Base-by-base conservation (phyloP, 1,284 basidiomycete species). In the Cerioporus squamosus region DNA sequence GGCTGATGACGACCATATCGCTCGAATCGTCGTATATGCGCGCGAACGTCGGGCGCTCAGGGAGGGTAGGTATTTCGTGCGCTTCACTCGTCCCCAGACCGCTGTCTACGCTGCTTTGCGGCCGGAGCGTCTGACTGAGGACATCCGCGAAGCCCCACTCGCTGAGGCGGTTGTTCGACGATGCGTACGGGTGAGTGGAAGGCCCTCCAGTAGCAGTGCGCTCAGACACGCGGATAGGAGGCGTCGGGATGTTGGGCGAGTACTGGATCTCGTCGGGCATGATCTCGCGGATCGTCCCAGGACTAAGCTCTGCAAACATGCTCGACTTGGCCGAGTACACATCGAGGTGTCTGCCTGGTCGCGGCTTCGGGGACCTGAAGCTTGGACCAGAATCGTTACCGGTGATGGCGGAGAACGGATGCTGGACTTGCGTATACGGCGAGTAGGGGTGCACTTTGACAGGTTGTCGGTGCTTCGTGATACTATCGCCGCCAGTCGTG, bases 301-400 rank as follows among this genome's bases (percentile, higher is more conserved):
- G 65, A 73, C 77, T 55, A 72, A 82, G 69, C 62, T 81, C 80
- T 0, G 82, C 83, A 77, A 81, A 86, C 79, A 86, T 81, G 66
- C 78, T 80, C 14, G 75, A 71, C 18, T 74, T 64, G 5, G 55
- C 45, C 7, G 61, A 53, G n/a, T 77, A 68, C 3, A 79, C 70
- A 44, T 74, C 64, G 24, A 70, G 47, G 39, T 66, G 43, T 44
- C 62, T 63, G 38, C 44, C 45, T 4, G 53, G 39, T 3, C 64
- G 46, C 17, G 17, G 26, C 51, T 45, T 53, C 9, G 18, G 33
- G 12, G 33, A 29, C 18, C 24, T 51, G 26, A 9, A 20, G 23
- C 36, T 55, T 8, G 44, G 48, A 22, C 40, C 52, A 6, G 53
- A 33, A 39, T 44, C 59, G 39, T 43, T 49, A 22, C 60, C 60